Evolutionary conservation across 2,329 filamentous ascomycete genomes (phyloP).

Genomic region (Coccinonectria pachysandricola): DNA sequence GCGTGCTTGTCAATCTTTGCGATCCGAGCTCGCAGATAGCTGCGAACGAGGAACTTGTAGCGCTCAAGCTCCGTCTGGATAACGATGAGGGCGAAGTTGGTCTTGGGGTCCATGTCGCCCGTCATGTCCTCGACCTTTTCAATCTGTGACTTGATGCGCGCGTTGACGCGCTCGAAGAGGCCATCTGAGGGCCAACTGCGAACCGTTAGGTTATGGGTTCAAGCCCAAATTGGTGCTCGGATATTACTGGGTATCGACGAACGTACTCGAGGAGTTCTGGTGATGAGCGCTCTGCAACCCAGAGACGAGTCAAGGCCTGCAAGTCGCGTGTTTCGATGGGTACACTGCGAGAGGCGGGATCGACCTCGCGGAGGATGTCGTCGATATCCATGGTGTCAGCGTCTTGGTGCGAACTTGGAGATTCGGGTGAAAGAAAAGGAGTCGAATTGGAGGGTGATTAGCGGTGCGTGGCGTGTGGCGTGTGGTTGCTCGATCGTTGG

Average conservation of each 20-base stretch:
- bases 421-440: neutral
- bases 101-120: conserved; percentile 76
- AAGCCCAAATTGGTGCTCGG: too few relatives aligned
- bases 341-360: conserved; percentile 44
- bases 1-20: conserved; percentile 78
- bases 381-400: conserved; percentile 58
- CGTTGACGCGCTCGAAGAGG: conserved; percentile 74
- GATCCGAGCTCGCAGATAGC: conserved; percentile 73
- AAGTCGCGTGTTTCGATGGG: conserved; percentile 62
- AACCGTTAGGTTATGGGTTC: too few relatives aligned
- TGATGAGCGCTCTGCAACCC: conserved; percentile 84
- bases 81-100: conserved; percentile 88
- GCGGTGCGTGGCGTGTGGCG: too few relatives aligned
- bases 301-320: conserved; percentile 80
- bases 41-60: conserved; percentile 82
- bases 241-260: too few relatives aligned
- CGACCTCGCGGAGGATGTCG: conserved; percentile 67
- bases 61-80: conserved; percentile 93
- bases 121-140: conserved; percentile 66
- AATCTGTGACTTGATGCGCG: conserved; percentile 59
- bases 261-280: conserved; percentile 77
- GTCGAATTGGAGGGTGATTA: conserved; percentile 1
- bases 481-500: too few relatives aligned
- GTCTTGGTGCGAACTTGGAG: neutral
- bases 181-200: conserved; percentile 54